Evolutionary conservation across 2,329 filamentous ascomycete genomes (phyloP).

Genomic region (Ophiobolus disseminans): DNA sequence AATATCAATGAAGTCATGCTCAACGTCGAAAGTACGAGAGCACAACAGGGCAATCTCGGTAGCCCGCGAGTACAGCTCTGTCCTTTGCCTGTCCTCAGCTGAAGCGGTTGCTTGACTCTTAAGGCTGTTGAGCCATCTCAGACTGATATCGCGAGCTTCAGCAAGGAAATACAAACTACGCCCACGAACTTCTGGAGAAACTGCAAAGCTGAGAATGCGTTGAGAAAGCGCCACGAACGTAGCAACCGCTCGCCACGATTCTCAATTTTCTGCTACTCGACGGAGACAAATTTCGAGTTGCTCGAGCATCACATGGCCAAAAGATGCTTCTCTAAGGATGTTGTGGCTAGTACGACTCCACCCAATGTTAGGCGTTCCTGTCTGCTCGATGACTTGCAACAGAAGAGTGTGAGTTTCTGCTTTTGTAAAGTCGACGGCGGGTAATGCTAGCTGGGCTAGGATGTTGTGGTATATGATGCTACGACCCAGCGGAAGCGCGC

Average conservation of each 20-base stretch:
- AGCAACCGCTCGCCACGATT: conserved; percentile 51
- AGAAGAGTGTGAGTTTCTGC: conserved; percentile 57
- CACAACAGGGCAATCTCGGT: conserved; percentile 55
- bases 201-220: conserved; percentile 54
- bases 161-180: conserved; percentile 44
- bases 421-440: conserved; percentile 60
- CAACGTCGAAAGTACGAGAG: conserved; percentile 55
- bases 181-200: conserved; percentile 18
- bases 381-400: conserved; percentile 59
- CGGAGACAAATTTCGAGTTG: conserved; percentile 21
- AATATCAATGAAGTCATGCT: conserved; percentile 34
- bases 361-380: conserved; percentile 45
- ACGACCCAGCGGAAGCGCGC: conserved; percentile 56
- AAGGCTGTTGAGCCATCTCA: conserved; percentile 53
- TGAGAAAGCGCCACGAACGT: conserved; percentile 51
- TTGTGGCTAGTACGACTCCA: conserved; percentile 47
- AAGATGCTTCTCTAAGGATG: conserved; percentile 43
- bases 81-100: conserved; percentile 34
- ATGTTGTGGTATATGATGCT: conserved; percentile 65
- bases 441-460: conserved; percentile 56
- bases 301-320: conserved; percentile 33
- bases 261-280: conserved; percentile 36
- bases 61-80: conserved; percentile 41
- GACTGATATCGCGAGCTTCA: conserved; percentile 41
- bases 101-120: conserved; percentile 29